These are phyloP conservation scores for Combretum micranthum DNA, from an alignment of 345 rosid species.

Conservation along the genomic window DNA sequence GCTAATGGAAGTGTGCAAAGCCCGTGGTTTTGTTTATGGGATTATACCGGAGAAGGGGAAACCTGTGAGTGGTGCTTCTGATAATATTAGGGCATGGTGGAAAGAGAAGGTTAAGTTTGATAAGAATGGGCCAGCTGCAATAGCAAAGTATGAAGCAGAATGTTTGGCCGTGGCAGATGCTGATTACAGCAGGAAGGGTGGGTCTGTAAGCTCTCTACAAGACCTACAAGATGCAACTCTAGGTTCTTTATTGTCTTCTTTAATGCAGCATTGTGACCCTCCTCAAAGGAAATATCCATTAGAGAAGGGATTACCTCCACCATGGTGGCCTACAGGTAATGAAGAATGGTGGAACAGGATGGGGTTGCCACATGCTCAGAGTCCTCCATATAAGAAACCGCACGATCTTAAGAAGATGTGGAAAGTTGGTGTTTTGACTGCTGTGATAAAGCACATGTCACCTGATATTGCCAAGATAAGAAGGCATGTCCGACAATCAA, in stretches of 20 bases:
- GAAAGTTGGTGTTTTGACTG: constrained; percentile 94
- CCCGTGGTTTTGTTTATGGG: constrained; percentile 92
- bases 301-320: constrained; percentile 84
- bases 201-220: constrained; percentile 58
- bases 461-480: constrained; percentile 93
- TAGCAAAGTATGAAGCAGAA: constrained; percentile 72
- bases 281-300: constrained; percentile 95
- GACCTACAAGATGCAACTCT: constrained; percentile 98
- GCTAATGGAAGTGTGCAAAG: constrained; percentile 96
- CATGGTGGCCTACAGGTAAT: constrained; percentile 97
- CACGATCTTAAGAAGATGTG: constrained; percentile 99
- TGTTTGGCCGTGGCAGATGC: constrained; percentile 56
- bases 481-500: constrained; percentile 89
- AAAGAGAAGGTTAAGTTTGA: constrained; percentile 97
- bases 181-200: constrained; percentile 50
- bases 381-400: constrained; percentile 89
- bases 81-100: constrained; percentile 98
- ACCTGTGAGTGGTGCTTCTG: constrained; percentile 91
- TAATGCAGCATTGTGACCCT: constrained; percentile 98
- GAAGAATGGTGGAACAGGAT: constrained; percentile 94
- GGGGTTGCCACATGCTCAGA: constrained; percentile 54
- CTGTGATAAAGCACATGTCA: constrained; percentile 95
- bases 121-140: constrained; percentile 95
- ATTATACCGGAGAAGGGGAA: constrained; percentile 96
- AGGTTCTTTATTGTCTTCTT: constrained; percentile 86